These are phyloP conservation scores for Globisporangium iwayamae DNA, from an alignment of 352 stramenopile genomes.

Conservation along the genomic window DNA sequence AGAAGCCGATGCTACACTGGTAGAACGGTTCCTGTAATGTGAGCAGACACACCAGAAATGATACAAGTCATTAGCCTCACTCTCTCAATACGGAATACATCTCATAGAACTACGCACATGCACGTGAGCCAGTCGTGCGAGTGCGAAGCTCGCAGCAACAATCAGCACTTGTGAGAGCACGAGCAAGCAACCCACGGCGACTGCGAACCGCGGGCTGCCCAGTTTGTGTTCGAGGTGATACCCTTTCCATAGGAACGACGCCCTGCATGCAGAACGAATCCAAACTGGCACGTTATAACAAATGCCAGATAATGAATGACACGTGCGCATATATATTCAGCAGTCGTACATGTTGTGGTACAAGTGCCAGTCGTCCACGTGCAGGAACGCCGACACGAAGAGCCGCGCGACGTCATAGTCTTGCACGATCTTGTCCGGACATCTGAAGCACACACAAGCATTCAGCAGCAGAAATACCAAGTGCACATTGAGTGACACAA, in stretches of 20 bases:
- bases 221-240: conserved; percentile 68
- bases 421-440: conserved; percentile 51
- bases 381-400: conserved; percentile 72
- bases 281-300: not conserved
- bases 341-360: conserved; percentile 89
- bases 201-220: conserved; percentile 44
- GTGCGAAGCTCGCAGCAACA: conserved; percentile 32
- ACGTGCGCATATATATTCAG: conserved; percentile 7
- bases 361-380: conserved; percentile 82
- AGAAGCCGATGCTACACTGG: conserved; percentile 80
- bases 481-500: conserved; percentile 2
- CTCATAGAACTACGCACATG: conserved; percentile 4
- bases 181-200: conserved; percentile 51
- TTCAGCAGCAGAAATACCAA: not conserved
- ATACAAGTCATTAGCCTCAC: not conserved
- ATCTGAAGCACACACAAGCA: conserved; percentile 35
- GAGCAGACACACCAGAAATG: not conserved
- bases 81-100: not conserved
- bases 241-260: conserved; percentile 83
- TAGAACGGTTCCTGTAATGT: conserved; percentile 20
- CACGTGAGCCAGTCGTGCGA: conserved; percentile 31
- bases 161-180: conserved; percentile 61
- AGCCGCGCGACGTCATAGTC: conserved; percentile 41
- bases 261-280: conserved; percentile 27
- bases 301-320: conserved; percentile 6